These are phyloP conservation scores for Rhododendron ovatum DNA, from an alignment of 148 eudicot genomes.

Conservation along the genomic window DNA sequence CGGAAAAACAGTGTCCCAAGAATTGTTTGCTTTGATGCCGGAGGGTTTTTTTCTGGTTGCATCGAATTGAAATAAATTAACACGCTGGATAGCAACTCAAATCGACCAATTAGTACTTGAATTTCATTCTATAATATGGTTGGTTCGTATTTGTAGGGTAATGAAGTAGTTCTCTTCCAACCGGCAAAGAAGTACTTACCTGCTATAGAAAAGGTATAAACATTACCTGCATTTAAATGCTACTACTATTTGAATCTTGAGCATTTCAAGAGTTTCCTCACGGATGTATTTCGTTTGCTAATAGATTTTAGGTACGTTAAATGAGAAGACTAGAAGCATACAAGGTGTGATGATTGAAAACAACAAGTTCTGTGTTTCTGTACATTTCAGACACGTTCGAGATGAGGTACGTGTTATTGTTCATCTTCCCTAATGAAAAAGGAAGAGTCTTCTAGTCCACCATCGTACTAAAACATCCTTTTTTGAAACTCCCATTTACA, in stretches of 20 bases:
- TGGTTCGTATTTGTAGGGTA: conserved; percentile 32
- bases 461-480: not conserved
- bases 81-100: not conserved
- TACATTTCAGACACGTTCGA: conserved; percentile 50
- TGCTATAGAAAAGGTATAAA: conserved; percentile 37
- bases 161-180: conserved; percentile 50
- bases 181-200: conserved; percentile 55
- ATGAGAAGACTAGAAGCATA: conserved; percentile 36
- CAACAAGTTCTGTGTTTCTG: conserved; percentile 59
- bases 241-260: not conserved
- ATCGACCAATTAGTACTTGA: not conserved
- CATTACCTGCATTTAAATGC: not conserved
- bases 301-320: conserved; percentile 35
- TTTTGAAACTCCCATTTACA: not conserved
- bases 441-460: not conserved
- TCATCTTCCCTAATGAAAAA: not conserved
- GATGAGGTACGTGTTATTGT: conserved; percentile 36
- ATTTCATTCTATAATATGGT: not conserved
- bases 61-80: not conserved
- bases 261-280: not conserved
- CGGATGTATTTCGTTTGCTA: not conserved
- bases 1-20: not conserved
- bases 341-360: conserved; percentile 51
- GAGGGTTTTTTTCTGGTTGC: not conserved
- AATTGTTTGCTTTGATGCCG: not conserved